Evolutionary conservation across 1,284 basidiomycete species (phyloP).

Genomic region (Sporisorium exsertum): DNA sequence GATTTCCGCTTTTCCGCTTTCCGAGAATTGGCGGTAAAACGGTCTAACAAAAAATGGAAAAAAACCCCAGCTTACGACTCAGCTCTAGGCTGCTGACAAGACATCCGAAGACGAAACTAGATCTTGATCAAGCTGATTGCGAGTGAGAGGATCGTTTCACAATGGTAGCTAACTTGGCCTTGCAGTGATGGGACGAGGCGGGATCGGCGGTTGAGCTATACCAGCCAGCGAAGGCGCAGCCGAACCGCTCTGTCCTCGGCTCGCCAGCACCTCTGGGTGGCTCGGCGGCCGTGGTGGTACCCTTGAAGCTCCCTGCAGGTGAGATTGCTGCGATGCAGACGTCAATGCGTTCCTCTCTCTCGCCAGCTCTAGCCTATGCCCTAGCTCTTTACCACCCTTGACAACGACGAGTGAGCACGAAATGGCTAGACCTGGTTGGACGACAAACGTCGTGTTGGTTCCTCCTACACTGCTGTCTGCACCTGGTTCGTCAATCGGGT

Average conservation of each 20-base stretch:
- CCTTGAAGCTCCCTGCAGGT: neutral
- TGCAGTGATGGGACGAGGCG: constrained; percentile 3
- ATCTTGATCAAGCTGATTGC: neutral
- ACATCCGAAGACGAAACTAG: neutral
- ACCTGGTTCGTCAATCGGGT: neutral
- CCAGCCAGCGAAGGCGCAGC: neutral
- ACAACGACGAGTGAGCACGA: constrained; percentile 25
- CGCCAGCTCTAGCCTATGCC: neutral
- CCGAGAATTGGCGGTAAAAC: neutral
- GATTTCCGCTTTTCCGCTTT: neutral
- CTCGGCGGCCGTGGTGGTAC: constrained; percentile 8
- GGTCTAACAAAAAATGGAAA: neutral
- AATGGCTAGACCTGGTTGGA: constrained; percentile 23
- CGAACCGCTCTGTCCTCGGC: constrained; percentile 1
- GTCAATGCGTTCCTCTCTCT: neutral
- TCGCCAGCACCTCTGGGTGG: constrained; percentile 12
- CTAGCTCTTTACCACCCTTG: constrained; percentile 4
- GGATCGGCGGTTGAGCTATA: constrained; percentile 2
- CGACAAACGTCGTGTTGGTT: constrained; percentile 19
- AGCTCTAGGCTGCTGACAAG: neutral
- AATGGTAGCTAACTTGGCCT: neutral
- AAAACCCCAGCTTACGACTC: neutral
- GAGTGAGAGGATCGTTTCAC: neutral
- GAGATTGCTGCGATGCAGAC: too few relatives aligned
- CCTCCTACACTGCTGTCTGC: constrained; percentile 2